Percentiles rank a stretch among this genome's conserved stretches.
phyloP scores from a whole-genome alignment of 495 filamentous ascomycete genomes.

The Neurospora discreta region DNA sequence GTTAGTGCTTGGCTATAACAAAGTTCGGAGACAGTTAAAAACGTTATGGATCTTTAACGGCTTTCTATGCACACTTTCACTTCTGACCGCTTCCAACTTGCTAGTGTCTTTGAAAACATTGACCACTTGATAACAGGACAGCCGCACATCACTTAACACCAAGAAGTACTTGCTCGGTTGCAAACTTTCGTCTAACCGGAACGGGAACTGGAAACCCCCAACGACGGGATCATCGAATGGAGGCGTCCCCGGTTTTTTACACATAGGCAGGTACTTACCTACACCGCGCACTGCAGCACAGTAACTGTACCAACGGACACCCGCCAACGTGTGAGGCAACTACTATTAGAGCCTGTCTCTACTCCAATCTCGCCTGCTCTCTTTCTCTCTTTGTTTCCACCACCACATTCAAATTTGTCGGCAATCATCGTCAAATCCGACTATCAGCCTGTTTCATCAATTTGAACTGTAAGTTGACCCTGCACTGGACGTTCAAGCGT shows the following conservation, averaged over 20 bases:
- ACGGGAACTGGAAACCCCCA: not conserved
- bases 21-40: not conserved
- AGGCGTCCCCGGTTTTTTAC: not conserved
- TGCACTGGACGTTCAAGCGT: not conserved
- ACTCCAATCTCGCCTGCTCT: not conserved
- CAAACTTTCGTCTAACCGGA: not conserved
- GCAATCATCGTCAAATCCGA: not conserved
- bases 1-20: not conserved
- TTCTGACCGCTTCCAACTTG: not conserved
- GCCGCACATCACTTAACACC: not conserved
- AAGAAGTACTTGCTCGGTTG: not conserved
- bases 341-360: not conserved
- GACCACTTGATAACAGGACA: not conserved
- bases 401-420: not conserved
- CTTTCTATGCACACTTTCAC: not conserved
- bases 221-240: not conserved
- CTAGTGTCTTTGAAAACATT: not conserved
- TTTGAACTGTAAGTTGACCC: not conserved
- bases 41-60: not conserved
- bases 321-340: not conserved
- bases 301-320: not conserved
- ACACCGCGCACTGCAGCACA: not conserved
- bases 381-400: not conserved
- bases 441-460: not conserved
- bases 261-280: not conserved